Base-by-base conservation (phyloP, 2,329 filamentous ascomycete species). In the Drechslerella dactyloides region DNA sequence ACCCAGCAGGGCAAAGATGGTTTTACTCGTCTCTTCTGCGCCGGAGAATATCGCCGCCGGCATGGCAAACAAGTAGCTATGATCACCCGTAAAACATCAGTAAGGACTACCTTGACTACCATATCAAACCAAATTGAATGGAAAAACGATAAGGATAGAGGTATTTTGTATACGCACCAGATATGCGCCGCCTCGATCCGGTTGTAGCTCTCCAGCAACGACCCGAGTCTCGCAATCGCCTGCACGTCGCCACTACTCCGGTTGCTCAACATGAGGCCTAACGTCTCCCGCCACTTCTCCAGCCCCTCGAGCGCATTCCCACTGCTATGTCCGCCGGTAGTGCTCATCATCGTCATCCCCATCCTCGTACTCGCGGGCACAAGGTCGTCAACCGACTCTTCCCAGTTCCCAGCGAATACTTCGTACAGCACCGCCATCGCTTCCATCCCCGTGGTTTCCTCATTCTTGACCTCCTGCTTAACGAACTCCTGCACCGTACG, bases 401-500 rank as follows among this genome's bases (percentile, higher is more conserved):
- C 93, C 66, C 89, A 87, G 78, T 97, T 99, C 0, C 94, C 93
- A 23, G 93, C 94, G 72, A 99, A 88, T 0, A 97, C 88, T 78
- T 96, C 91, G 79, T 99, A 99, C 2, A 99, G 81, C 0, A 93
- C 91, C 30, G 93, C 93, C 51, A 99, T 83, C 1, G 93, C 90
- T 79, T 97, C 90, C 59, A 92, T 92, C 76, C 89, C 90, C 55
- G 55, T 40, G 40, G 37, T 51, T 60, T 88, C 87, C 2, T 88
- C 82, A 58, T 89, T 89, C 78, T 94, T 96, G 62, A 99, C 91
- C 79, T 99, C 94, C 77, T 96, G 93, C 75, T 92, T 89, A 17
- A 99, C 89, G 77, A 99, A 99, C 77, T 99, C 94, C 77, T 96
- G 92, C 0, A 92, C 87, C 24, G 99, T 93, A 78, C 96, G 90